Percentiles rank a stretch among this genome's conserved stretches.
Conservation (phyloP, 352 stramenopile genomes). For the Poterioochromonas sp. region DNA sequence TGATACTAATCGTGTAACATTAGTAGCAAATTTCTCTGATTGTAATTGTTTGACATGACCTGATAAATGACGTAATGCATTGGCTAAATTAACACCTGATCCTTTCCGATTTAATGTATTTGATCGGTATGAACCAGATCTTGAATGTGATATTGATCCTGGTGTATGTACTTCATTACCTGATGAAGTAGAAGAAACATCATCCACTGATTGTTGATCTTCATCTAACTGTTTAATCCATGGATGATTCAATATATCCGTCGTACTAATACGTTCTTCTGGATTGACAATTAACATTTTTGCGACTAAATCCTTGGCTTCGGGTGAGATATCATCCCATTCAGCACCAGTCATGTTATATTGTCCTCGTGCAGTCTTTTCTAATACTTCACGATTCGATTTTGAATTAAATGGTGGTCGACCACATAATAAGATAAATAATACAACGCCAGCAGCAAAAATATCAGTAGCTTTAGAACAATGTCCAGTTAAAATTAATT, state of each 20-base stretch:
- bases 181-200: neutral
- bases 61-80: constrained; percentile 1
- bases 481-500: constrained; percentile 70
- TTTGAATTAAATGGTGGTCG: constrained; percentile 64
- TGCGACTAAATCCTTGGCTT: constrained; percentile 33
- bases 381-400: constrained; percentile 26
- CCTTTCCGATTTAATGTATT: neutral
- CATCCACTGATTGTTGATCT: neutral
- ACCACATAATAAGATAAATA: constrained; percentile 75
- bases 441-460: constrained; percentile 78
- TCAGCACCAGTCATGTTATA: constrained; percentile 34
- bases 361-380: constrained; percentile 27
- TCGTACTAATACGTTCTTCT: neutral
- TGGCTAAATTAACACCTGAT: neutral
- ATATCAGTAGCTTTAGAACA: constrained; percentile 79
- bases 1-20: constrained; percentile 27
- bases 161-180: neutral
- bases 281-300: constrained; percentile 33
- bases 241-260: neutral
- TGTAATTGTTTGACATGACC: constrained; percentile 8
- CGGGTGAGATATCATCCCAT: constrained; percentile 33
- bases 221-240: constrained; percentile 22
- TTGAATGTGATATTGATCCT: neutral
- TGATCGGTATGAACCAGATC: too few relatives aligned
- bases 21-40: constrained; percentile 15